A percentile compares a stretch with the other conserved stretches of the same genome.
Evolutionary conservation across 2,329 filamentous ascomycete genomes (phyloP).

Genomic region (Tolypocladium album): DNA sequence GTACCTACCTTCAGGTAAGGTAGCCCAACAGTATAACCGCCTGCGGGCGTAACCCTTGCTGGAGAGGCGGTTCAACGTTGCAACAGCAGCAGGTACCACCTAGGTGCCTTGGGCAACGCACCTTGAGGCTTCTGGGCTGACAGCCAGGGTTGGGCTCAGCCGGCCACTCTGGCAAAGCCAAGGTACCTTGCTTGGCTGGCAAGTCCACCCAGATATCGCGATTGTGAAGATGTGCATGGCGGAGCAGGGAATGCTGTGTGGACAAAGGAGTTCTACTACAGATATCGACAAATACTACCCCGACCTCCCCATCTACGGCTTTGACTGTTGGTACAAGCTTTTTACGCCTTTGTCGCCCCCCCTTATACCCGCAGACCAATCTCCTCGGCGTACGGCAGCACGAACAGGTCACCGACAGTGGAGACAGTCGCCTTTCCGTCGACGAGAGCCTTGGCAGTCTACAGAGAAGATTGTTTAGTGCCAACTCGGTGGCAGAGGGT

Average conservation of each 20-base stretch:
- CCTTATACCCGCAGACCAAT: slow-evolving; percentile 87
- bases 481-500: slow-evolving; percentile 11
- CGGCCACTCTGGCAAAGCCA: not conserved
- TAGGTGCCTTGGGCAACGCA: too few species aligned
- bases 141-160: not conserved
- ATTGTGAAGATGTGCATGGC: not conserved
- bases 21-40: too few species aligned
- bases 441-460: slow-evolving; percentile 83
- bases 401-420: slow-evolving; percentile 81
- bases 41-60: not conserved
- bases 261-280: slow-evolving; percentile 31
- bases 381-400: slow-evolving; percentile 87
- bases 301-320: slow-evolving; percentile 25
- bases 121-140: too few species aligned
- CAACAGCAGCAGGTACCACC: not conserved
- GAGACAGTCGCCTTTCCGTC: slow-evolving; percentile 83
- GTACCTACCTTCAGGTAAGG: too few species aligned
- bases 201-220: not conserved
- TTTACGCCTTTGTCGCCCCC: slow-evolving; percentile 13
- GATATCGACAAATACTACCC: slow-evolving; percentile 32
- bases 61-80: not conserved
- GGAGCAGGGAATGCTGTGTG: slow-evolving; percentile 5
- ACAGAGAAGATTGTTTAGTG: slow-evolving; percentile 9
- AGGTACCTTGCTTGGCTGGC: not conserved
- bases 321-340: slow-evolving; percentile 31